Evolutionary conservation across 768 basidiomycete genomes (phyloP), one percentile per base, ranked within the genome.

Genomic region (Lactarius psammicola): DNA sequence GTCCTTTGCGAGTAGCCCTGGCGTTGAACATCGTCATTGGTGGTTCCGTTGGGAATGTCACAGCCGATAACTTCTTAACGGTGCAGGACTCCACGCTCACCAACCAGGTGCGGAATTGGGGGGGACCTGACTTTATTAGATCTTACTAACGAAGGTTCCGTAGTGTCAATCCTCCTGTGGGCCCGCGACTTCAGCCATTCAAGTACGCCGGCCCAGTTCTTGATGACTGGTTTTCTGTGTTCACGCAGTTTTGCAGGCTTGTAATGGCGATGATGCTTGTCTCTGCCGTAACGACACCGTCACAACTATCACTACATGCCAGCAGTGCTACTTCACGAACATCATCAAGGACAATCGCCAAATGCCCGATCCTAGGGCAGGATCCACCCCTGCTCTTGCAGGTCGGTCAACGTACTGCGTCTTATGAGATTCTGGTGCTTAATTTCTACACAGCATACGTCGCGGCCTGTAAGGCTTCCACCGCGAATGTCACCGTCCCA

Each of bases 241-340:
- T 60, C n/a, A 66, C 7, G 44, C 23, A 9, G 55, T 31, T 57
- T 56, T 79, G 46, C 65, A 80, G 71, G 74, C 71, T 28, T 89
- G 89, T 74, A 73, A 73, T 20, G 72, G 66, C 11, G 68, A 84
- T 67, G 74, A 81, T 38, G 65, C 68, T 23, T 91, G 89, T 73
- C 78, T 89, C 30, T 92, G 90, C 78, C 70, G 65, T 20, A 65
- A 75, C 17, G 71, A 65, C 9, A 82, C 82, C 3, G 78, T 84
- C 36, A 63, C 73, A 1, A 69, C 76, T 1, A 74, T 92, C 62
- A 75, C 79, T 2, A 58, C 71, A 38, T 89, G 89, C 76, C 82
- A 92, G 74, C 84, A 86, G 71, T 92, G 89, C 78, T 82, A 88
- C 80, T 86, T 88, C 72, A 73, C 75, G 49, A 76, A 77, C 63